Evolutionary conservation across 306 rosid species (phyloP), one percentile per base, ranked within the genome.

Genomic region (Casuarina glauca): DNA sequence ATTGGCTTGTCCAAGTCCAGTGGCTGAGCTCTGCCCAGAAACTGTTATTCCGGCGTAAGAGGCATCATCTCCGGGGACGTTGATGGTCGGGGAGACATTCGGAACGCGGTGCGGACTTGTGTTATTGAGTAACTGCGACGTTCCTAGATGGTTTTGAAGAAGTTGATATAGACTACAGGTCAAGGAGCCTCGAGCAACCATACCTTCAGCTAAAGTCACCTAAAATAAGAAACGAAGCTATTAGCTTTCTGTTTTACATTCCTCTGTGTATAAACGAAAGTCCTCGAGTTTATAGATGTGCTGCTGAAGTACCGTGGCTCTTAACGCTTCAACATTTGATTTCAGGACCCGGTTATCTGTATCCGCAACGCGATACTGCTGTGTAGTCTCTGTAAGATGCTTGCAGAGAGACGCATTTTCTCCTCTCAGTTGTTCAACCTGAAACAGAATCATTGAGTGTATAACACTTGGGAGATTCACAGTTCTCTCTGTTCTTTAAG

Each of bases 161-260:
- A 89, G 64, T 60, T 88, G 93, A 77, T 82, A 88, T 58, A 88
- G 62, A 20, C 83, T 86, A 49, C 79, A 45, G 43, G 79, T 86
- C 77, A 96, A 78, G 48, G 94, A 85, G 76, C 94, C 87, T 70
- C 97, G 77, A 71, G 99, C 80, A n/a, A 96, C 90, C 88, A 91
- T 90, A 45, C 87, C 98, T 81, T 96, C 99, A 5, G 99, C 99
- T 79, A 96, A 88, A 76, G 93, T 91, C 81, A 96, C 98, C 99
- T 96, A 12, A 39, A 79, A 82, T 39, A 16, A 15, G 0, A 55
- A 62, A n/a, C 9, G 35, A 16, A 41, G 4, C 0, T 9, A 17
- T 72, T 52, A 32, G 8, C 52, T 9, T 42, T 78, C 35, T 44
- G 41, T 19, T 76, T 63, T 52, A 45, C n/a, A 3, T 5, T 63